Evolutionary conservation across 2,329 filamentous ascomycete genomes (phyloP).

Genomic region (Mollisia scopiformis): DNA sequence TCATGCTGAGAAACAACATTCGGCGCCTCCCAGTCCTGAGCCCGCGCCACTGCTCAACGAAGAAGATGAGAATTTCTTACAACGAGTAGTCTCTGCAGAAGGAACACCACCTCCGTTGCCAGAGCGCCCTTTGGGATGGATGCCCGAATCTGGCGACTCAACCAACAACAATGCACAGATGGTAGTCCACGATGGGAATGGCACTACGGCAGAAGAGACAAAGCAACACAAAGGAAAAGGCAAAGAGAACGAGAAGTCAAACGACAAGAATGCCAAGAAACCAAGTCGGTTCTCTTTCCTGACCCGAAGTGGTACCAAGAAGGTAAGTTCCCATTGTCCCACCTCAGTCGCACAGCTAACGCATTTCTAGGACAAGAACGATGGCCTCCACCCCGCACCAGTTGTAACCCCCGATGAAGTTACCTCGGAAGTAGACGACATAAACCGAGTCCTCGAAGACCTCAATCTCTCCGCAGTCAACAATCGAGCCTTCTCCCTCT

Average conservation of each 20-base stretch:
- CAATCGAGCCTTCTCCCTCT: constrained; percentile 83
- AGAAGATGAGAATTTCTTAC: constrained; percentile 62
- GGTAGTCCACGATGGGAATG: constrained; percentile 52
- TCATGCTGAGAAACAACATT: constrained; percentile 30
- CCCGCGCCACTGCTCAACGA: constrained; percentile 52
- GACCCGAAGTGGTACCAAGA: constrained; percentile 28
- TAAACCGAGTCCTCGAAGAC: constrained; percentile 78
- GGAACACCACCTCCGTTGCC: constrained; percentile 57
- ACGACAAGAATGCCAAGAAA: constrained; percentile 39
- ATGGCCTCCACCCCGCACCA: constrained; percentile 38
- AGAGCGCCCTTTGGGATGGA: constrained; percentile 24
- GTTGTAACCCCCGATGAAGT: constrained; percentile 41
- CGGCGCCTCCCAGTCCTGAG: constrained; percentile 26
- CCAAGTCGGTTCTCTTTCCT: constrained; percentile 46
- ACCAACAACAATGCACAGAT: constrained; percentile 31
- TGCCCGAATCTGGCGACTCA: constrained; percentile 28
- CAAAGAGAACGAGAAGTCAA: constrained; percentile 33
- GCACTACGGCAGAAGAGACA: constrained; percentile 26
- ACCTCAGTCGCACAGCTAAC: constrained; percentile 21
- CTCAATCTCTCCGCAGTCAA: constrained; percentile 83
- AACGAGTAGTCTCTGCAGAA: constrained; percentile 53
- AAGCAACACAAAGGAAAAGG: constrained; percentile 28
- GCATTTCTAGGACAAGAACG: constrained; percentile 39
- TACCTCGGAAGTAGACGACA: constrained; percentile 65
- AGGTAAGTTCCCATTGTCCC: constrained; percentile 14